Evolutionary conservation across 768 basidiomycete genomes (phyloP).

Genomic region (Mycena belliarum): DNA sequence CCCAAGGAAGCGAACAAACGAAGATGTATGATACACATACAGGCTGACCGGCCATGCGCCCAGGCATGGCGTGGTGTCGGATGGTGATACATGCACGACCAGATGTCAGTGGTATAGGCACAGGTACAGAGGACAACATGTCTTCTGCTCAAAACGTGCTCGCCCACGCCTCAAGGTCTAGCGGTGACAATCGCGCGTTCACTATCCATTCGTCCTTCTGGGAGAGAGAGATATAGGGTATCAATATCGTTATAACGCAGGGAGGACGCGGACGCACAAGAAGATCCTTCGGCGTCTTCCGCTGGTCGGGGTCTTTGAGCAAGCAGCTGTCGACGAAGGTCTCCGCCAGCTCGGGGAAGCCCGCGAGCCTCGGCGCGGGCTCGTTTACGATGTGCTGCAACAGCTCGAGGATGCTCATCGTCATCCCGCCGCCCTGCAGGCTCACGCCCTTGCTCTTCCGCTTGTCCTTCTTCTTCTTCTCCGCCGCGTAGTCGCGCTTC

Average conservation of each 20-base stretch:
- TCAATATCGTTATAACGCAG: not conserved
- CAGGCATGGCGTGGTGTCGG: too few relatives aligned
- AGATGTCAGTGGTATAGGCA: too few relatives aligned
- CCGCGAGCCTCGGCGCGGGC: constrained; percentile 85
- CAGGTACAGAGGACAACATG: not conserved
- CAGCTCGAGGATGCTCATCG: constrained; percentile 96
- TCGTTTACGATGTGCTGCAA: constrained; percentile 99
- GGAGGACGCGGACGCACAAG: constrained; percentile 50
- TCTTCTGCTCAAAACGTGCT: constrained; percentile 11
- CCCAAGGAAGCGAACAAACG: too few relatives aligned
- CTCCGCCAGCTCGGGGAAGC: constrained; percentile 71
- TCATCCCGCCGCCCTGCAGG: constrained; percentile 92
- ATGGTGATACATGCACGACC: too few relatives aligned
- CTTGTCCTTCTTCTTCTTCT: constrained; percentile 70
- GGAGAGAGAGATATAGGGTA: not conserved
- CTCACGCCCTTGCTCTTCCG: constrained; percentile 91
- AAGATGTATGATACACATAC: too few relatives aligned
- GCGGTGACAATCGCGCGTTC: constrained; percentile 3
- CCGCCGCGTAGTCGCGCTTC: constrained; percentile 35
- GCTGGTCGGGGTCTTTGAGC: constrained; percentile 81
- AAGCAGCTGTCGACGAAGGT: constrained; percentile 89
- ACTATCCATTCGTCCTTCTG: constrained; percentile 21
- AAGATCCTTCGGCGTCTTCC: constrained; percentile 87
- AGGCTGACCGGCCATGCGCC: too few relatives aligned
- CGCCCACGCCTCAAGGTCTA: constrained; percentile 21